Evolutionary conservation across 257 asterid species (phyloP).

Genomic region (Haberlea rhodopensis): DNA sequence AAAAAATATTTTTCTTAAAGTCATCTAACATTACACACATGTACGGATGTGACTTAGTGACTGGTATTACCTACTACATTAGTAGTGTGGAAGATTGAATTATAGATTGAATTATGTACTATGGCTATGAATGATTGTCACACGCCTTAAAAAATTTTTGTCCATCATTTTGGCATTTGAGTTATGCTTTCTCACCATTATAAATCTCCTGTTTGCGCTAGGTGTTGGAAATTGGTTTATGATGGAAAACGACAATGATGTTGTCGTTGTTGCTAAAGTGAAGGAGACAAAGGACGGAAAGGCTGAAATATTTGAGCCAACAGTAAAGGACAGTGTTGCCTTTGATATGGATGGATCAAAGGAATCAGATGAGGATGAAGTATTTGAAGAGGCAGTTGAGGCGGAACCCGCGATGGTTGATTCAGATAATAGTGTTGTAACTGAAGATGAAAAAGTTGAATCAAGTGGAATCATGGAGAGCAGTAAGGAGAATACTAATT

Average conservation of each 20-base stretch:
- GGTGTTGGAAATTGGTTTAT: slow-evolving; percentile 33
- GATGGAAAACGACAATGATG: slow-evolving; percentile 65
- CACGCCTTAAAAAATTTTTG: neutral
- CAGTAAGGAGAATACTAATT: slow-evolving; percentile 26
- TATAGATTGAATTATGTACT: neutral
- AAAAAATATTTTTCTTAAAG: too few species aligned
- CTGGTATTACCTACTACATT: neutral
- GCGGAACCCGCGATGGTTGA: slow-evolving; percentile 31
- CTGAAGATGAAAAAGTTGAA: slow-evolving; percentile 25
- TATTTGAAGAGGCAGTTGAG: slow-evolving; percentile 51
- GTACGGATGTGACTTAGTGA: neutral
- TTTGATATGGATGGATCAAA: slow-evolving; percentile 35
- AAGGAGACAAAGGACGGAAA: slow-evolving; percentile 38
- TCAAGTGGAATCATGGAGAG: slow-evolving; percentile 33
- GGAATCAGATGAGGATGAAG: slow-evolving; percentile 46
- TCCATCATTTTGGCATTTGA: neutral
- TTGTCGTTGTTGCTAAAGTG: slow-evolving; percentile 37
- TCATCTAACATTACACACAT: too few species aligned
- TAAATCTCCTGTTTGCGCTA: slow-evolving; percentile 27
- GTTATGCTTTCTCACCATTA: neutral
- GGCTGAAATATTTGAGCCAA: slow-evolving; percentile 29
- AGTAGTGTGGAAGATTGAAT: neutral
- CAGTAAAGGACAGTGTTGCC: slow-evolving; percentile 30
- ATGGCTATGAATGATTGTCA: neutral
- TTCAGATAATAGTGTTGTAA: slow-evolving; percentile 21